Conservation (phyloP, 805 yeast genomes). For the Phaffomyces thermotolerans region DNA sequence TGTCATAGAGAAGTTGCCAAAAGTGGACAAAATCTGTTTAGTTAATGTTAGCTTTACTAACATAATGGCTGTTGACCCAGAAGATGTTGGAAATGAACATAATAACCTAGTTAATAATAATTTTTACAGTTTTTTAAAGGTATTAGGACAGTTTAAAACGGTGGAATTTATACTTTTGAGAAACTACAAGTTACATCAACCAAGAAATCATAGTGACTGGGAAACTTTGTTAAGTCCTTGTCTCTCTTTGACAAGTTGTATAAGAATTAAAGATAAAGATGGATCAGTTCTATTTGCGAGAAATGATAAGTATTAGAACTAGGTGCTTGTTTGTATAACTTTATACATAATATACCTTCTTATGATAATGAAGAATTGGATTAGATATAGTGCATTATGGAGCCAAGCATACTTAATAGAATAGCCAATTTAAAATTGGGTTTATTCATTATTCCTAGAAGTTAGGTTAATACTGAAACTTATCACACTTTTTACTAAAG, state of each 20-base stretch:
- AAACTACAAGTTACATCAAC: constrained; percentile 30
- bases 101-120: constrained; percentile 30
- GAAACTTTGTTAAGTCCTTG: constrained; percentile 28
- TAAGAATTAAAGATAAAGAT: constrained; percentile 30
- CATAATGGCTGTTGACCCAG: constrained; percentile 19
- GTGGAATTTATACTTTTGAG: constrained; percentile 31
- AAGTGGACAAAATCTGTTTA: constrained; percentile 12
- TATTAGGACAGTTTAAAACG: constrained; percentile 25
- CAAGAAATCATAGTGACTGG: constrained; percentile 33
- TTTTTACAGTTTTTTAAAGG: constrained; percentile 27
- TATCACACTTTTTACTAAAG: constrained; percentile 1
- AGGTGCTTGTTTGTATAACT: no score
- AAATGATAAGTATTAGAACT: constrained; percentile 6
- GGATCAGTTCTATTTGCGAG: constrained; percentile 36
- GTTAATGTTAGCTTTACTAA: constrained; percentile 22
- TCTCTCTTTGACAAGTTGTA: constrained; percentile 26
- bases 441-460: no score
- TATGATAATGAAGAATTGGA: no score
- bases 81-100: constrained; percentile 20
- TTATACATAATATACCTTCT: no score
- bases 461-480: constrained; percentile 1
- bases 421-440: no score
- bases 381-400: no score
- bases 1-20: constrained; percentile 15
- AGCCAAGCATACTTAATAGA: no score